Percentiles rank a stretch among this genome's conserved stretches.
Conservation (phyloP, 305 asterid species). For the Fraxinus nigra region DNA sequence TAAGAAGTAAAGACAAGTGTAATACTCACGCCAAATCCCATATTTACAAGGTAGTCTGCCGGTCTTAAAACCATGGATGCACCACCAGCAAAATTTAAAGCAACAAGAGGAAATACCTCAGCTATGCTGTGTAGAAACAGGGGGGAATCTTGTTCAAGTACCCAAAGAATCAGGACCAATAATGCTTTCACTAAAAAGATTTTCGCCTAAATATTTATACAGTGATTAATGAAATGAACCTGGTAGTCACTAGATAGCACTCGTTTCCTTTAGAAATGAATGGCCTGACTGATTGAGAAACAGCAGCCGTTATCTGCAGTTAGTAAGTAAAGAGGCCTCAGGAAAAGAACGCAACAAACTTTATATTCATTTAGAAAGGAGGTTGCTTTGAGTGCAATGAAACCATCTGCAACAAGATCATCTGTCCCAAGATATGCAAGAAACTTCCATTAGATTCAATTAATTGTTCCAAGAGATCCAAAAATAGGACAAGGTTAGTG, state of each 20-base stretch:
- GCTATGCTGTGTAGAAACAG: slow-evolving; percentile 43
- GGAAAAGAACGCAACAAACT: slow-evolving; percentile 20
- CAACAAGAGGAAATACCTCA: slow-evolving; percentile 68
- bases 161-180: slow-evolving; percentile 10
- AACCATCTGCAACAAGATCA: slow-evolving; percentile 1
- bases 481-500: slow-evolving; percentile 8
- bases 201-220: slow-evolving; percentile 1
- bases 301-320: slow-evolving; percentile 64
- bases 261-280: slow-evolving; percentile 45
- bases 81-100: slow-evolving; percentile 83
- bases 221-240: slow-evolving; percentile 38
- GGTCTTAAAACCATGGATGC: slow-evolving; percentile 85
- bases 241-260: slow-evolving; percentile 59
- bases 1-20: slow-evolving; percentile 11
- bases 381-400: neutral
- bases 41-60: slow-evolving; percentile 70
- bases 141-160: slow-evolving; percentile 18
- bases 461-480: slow-evolving; percentile 12
- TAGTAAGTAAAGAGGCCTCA: slow-evolving; percentile 10
- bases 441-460: slow-evolving; percentile 11
- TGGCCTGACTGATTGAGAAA: slow-evolving; percentile 58
- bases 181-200: neutral
- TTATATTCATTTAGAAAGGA: slow-evolving; percentile 11
- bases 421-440: neutral
- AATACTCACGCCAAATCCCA: slow-evolving; percentile 69